Conservation (phyloP, 2,329 filamentous ascomycete species). For the Sarocladium oryzae region DNA sequence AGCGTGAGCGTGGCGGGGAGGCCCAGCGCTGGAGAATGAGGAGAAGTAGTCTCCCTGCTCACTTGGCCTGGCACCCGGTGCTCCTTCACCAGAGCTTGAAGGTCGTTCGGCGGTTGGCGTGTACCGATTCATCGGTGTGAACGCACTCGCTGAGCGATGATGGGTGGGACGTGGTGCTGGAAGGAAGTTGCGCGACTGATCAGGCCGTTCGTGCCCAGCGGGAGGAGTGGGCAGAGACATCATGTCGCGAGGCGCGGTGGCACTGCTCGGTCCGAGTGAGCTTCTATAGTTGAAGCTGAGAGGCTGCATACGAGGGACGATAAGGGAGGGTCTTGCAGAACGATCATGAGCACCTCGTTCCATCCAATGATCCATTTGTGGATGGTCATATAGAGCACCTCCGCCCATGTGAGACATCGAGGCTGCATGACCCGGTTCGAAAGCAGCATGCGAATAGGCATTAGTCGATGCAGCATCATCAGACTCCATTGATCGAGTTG, state of each 20-base stretch:
- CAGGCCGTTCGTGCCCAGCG: not conserved
- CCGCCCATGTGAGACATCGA: not conserved
- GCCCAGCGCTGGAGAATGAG: not conserved
- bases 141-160: conserved; percentile 19
- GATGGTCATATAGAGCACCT: not conserved
- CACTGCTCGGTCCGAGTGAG: not conserved
- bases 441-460: not conserved
- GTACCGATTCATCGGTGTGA: conserved; percentile 13
- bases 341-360: not conserved
- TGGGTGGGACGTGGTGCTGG: conserved; percentile 14
- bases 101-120: conserved; percentile 12
- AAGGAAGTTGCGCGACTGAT: not conserved
- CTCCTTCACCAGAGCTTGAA: conserved; percentile 15
- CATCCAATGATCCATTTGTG: conserved; percentile 2
- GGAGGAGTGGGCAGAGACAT: not conserved
- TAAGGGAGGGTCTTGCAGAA: conserved; percentile 14
- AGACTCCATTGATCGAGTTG: not conserved
- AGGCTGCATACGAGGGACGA: conserved; percentile 19
- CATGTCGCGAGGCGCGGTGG: not conserved
- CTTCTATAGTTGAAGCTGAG: conserved; percentile 14
- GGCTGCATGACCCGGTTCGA: not conserved
- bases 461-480: not conserved
- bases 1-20: not conserved
- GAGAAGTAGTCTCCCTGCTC: conserved; percentile 7
- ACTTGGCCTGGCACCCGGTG: not conserved